Conservation (phyloP, 352 stramenopile species). For the Phytopythium chamaehyphon region DNA sequence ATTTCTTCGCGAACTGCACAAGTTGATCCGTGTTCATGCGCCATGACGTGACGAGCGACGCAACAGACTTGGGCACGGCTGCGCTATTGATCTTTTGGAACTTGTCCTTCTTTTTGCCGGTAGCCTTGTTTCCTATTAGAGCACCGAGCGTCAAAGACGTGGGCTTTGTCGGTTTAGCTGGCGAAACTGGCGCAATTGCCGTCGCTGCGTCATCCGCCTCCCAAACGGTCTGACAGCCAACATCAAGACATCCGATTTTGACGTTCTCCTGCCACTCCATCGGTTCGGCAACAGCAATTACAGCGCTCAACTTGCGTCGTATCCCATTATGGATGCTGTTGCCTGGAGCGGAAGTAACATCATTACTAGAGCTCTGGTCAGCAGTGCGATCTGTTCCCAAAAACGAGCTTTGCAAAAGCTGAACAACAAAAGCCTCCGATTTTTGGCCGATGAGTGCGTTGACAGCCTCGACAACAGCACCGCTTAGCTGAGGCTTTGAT, state of each 20-base stretch:
- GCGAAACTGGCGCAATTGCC: not conserved
- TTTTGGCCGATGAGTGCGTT: slow-evolving; percentile 30
- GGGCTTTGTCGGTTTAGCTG: slow-evolving; percentile 11
- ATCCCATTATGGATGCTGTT: slow-evolving; percentile 15
- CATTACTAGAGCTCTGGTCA: not conserved
- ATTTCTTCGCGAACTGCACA: slow-evolving; percentile 73
- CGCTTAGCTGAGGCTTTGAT: not conserved
- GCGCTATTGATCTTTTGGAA: slow-evolving; percentile 74
- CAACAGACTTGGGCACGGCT: slow-evolving; percentile 55
- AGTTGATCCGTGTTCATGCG: slow-evolving; percentile 82
- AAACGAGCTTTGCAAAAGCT: slow-evolving; percentile 26
- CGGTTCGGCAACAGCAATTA: slow-evolving; percentile 47
- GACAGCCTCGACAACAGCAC: slow-evolving; percentile 30
- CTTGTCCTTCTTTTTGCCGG: slow-evolving; percentile 43
- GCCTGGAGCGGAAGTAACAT: not conserved
- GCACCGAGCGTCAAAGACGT: slow-evolving; percentile 44
- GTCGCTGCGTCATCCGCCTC: slow-evolving; percentile 16
- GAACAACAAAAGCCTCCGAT: slow-evolving; percentile 34
- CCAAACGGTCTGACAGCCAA: slow-evolving; percentile 44
- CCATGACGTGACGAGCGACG: slow-evolving; percentile 74
- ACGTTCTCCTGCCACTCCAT: slow-evolving; percentile 68
- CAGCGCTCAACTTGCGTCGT: slow-evolving; percentile 45
- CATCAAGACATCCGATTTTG: slow-evolving; percentile 37
- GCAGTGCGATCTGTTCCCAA: not conserved
- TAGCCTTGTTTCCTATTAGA: slow-evolving; percentile 32